Conservation (phyloP, 495 filamentous ascomycete species). For the Elasticomyces elasticus region DNA sequence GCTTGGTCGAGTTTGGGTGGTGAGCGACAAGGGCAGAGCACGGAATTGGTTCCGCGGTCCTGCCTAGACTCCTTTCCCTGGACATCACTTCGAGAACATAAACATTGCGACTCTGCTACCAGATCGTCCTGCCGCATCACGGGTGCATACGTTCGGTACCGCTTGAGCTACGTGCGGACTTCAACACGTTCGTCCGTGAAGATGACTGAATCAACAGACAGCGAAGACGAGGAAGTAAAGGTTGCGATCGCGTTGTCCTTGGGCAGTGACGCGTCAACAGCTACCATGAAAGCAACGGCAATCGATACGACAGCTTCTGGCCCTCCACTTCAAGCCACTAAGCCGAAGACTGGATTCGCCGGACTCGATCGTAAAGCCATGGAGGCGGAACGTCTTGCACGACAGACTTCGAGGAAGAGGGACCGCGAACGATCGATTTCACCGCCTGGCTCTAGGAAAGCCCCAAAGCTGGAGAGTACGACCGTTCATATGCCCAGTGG, state of each 20-base stretch:
- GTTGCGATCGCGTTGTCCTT: slow-evolving; percentile 30
- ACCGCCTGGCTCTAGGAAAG: slow-evolving; percentile 28
- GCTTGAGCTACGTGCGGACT: background rate
- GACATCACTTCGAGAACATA: no score
- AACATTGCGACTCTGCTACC: no score
- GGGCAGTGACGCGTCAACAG: background rate
- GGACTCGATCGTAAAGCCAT: slow-evolving; percentile 68
- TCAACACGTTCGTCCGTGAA: slow-evolving; percentile 3
- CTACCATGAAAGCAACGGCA: background rate
- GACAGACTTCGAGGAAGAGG: slow-evolving; percentile 44
- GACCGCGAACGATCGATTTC: slow-evolving; percentile 34
- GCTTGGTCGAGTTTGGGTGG: no score
- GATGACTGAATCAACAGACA: slow-evolving; percentile 20
- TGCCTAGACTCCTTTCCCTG: no score
- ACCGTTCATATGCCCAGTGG: slow-evolving; percentile 21
- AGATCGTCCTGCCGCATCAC: no score
- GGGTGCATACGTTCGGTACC: background rate
- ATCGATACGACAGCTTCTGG: background rate
- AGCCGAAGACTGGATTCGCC: slow-evolving; percentile 7
- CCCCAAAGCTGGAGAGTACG: slow-evolving; percentile 11
- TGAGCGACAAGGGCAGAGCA: no score
- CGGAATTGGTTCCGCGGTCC: no score
- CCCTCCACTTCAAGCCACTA: background rate
- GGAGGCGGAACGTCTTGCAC: slow-evolving; percentile 74
- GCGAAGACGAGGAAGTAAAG: slow-evolving; percentile 26